Percentiles rank a stretch among this genome's conserved stretches.
Conservation (phyloP, 345 rosid species). For the Ceriops zippeliana region DNA sequence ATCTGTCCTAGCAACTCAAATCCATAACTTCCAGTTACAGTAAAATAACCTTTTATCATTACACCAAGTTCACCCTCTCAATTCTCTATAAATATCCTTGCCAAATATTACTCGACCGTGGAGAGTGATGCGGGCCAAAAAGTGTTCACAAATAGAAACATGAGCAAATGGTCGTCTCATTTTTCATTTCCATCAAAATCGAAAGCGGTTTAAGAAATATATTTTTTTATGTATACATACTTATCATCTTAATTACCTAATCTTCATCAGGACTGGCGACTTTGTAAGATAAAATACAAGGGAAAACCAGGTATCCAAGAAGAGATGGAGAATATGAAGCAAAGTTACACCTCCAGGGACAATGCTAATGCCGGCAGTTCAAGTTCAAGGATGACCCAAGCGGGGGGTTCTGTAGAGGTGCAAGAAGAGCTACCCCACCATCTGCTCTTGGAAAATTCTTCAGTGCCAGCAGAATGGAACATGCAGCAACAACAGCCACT, state of each 20-base stretch:
- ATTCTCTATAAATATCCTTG: no score
- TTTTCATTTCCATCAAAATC: no score
- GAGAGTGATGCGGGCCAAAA: no score
- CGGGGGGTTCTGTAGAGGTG: not conserved
- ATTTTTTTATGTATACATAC: not conserved
- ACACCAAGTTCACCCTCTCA: no score
- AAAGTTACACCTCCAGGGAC: not conserved
- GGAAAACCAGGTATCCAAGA: constrained; percentile 18
- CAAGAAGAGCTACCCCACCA: not conserved
- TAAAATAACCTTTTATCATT: no score
- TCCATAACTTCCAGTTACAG: no score
- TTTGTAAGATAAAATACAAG: constrained; percentile 19
- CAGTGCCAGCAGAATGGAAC: not conserved
- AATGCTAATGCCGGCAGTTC: not conserved
- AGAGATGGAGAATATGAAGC: constrained; percentile 16
- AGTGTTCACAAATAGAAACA: no score
- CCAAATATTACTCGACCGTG: no score
- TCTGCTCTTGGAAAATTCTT: not conserved
- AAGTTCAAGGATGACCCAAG: not conserved
- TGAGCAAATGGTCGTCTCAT: no score
- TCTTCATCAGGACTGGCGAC: constrained; percentile 13
- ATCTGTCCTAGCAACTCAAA: no score
- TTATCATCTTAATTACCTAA: not conserved
- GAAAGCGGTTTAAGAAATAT: no score
- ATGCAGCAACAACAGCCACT: not conserved